Evolutionary conservation across 1,139 yeast genomes (phyloP).

Genomic region (Suhomyces kunorum): DNA sequence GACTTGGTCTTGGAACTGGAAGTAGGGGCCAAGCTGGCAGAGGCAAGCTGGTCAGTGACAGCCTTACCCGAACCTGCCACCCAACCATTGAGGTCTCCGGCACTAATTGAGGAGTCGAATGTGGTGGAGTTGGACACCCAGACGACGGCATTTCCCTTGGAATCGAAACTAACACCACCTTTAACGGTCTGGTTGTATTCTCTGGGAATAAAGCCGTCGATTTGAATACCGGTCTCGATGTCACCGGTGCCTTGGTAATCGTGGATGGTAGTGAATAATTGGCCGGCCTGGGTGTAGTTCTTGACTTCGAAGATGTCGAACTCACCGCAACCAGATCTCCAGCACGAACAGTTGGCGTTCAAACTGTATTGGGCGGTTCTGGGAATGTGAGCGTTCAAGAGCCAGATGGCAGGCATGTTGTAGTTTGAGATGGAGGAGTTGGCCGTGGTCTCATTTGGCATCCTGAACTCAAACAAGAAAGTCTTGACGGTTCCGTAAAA

Average conservation of each 20-base stretch:
- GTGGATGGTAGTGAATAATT: slow-evolving; percentile 67
- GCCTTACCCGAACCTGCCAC: slow-evolving; percentile 26
- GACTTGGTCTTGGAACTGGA: slow-evolving; percentile 18
- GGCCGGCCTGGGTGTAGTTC: slow-evolving; percentile 51
- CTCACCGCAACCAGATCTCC: slow-evolving; percentile 98
- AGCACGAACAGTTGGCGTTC: slow-evolving; percentile 85
- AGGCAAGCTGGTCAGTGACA: slow-evolving; percentile 26
- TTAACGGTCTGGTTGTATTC: slow-evolving; percentile 49
- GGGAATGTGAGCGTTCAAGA: slow-evolving; percentile 90
- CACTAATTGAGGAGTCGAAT: slow-evolving; percentile 42
- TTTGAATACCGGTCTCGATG: slow-evolving; percentile 59
- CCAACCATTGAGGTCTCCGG: slow-evolving; percentile 39
- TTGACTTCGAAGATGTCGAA: slow-evolving; percentile 80
- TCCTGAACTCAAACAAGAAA: slow-evolving; percentile 84
- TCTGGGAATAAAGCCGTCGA: slow-evolving; percentile 59
- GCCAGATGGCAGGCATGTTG: slow-evolving; percentile 97
- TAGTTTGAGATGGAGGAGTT: slow-evolving; percentile 48
- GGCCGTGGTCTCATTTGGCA: slow-evolving; percentile 69
- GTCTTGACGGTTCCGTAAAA: slow-evolving; percentile 77
- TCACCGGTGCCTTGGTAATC: slow-evolving; percentile 70
- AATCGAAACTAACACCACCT: slow-evolving; percentile 72
- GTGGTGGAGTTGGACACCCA: slow-evolving; percentile 59
- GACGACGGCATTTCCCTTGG: slow-evolving; percentile 59
- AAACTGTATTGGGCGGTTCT: slow-evolving; percentile 78
- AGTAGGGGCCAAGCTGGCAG: slow-evolving; percentile 24